Evolutionary conservation across 768 basidiomycete genomes (phyloP).

Genomic region (Leucocoprinus birnbaumii): DNA sequence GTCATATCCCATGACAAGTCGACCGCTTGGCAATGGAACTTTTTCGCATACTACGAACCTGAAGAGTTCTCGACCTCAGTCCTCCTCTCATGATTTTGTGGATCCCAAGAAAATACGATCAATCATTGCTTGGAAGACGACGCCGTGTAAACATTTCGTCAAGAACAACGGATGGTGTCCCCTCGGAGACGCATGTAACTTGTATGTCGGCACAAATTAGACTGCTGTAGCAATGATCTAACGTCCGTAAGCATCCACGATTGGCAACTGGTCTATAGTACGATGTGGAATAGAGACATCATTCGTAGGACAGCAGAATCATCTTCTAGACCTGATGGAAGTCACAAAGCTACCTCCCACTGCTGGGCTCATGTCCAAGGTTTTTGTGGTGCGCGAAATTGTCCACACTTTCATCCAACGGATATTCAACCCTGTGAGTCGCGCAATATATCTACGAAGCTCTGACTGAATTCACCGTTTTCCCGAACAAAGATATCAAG

Average conservation of each 20-base stretch:
- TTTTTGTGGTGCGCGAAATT: constrained; percentile 7
- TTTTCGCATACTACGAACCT: not conserved
- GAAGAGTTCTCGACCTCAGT: not conserved
- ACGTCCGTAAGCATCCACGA: constrained; percentile 29
- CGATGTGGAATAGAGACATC: constrained; percentile 11
- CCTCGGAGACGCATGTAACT: constrained; percentile 35
- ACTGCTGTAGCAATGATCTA: not conserved
- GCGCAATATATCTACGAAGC: not conserved
- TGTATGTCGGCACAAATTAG: constrained; percentile 27
- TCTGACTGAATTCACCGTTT: not conserved
- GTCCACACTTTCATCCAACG: constrained; percentile 23
- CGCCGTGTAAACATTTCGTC: constrained; percentile 38
- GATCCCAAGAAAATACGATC: constrained; percentile 12
- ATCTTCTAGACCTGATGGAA: constrained; percentile 6
- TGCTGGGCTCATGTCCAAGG: constrained; percentile 38
- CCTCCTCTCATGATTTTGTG: not conserved
- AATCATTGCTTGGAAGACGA: constrained; percentile 28
- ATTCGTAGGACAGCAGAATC: constrained; percentile 9
- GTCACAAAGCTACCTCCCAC: constrained; percentile 20
- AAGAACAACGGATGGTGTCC: constrained; percentile 42
- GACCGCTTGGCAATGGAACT: constrained; percentile 1
- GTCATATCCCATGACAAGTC: constrained; percentile 7
- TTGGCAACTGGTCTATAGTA: constrained; percentile 18
- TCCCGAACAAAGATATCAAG: constrained; percentile 25
- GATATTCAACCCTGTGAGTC: constrained; percentile 28